Base-by-base conservation (phyloP, 352 stramenopile species). In the Paralagenidium karlingii region DNA sequence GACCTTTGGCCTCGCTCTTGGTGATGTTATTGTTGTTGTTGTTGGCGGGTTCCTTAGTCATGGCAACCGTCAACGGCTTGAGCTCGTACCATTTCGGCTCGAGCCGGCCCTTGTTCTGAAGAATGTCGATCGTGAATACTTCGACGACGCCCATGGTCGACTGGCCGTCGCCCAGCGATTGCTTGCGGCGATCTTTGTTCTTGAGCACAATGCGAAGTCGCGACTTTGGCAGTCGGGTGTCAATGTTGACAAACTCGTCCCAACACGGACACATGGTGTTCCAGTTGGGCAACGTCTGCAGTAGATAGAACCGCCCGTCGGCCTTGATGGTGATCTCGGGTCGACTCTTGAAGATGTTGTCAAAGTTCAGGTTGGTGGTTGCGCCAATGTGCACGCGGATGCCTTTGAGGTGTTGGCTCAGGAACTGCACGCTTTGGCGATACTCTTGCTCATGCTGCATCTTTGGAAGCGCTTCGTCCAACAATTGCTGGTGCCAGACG, bases 181-280 rank as follows among this genome's bases (percentile, higher is more conserved):
- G 50, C 18, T 43, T 30, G 3, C 47, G 16, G 24, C 38, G 47
- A 11, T 41, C 43, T 25, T 61, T 65, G 18, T 82, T 63, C 39
- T 64, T 58, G 0, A 84, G 36, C 26, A 36, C 63, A 25, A 84
- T 48, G 6, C 47, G 52, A 22, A 82, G 25, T 3, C 51, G 60
- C 1, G 65, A 45, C 15, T 59, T 60, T 1, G 50, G 18, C 2
- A 65, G 79, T 8, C 47, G 43, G 20, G 69, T 43, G 12, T 64
- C 51, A n/a, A 79, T 48, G 18, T 84, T 68, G 2, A 84, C 38
- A 18, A 60, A 58, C 54, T 84, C 68, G 38, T 69, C 54, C 70
- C 70, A 84, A n/a, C 44, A 51, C 11, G 70, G 70, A 13, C 65
- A 60, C 18, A 82, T 43, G 43, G 70, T 77, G 26, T 53, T 75